Evolutionary conservation across 2,329 filamentous ascomycete species (phyloP).

Genomic region (Fusarium globosum): DNA sequence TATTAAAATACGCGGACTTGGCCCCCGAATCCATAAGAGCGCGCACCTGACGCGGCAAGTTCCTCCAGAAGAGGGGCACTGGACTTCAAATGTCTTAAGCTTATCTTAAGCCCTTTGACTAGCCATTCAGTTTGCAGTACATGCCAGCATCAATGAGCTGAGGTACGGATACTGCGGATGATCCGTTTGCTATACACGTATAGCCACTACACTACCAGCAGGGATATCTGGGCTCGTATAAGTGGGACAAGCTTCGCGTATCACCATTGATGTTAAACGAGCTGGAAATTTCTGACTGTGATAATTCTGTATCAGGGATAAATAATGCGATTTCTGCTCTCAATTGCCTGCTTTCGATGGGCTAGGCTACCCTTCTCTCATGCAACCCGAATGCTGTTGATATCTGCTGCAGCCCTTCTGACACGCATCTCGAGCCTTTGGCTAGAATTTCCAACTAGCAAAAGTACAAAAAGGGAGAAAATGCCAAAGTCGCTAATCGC

Average conservation of each 20-base stretch:
- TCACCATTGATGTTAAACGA: no score
- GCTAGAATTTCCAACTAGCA: no score
- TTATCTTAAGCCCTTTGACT: background rate
- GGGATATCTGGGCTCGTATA: background rate
- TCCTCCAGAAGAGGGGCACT: background rate
- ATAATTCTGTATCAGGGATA: background rate
- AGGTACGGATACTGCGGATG: background rate
- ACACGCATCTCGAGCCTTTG: background rate
- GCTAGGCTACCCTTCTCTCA: fast-evolving
- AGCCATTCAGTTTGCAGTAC: no score
- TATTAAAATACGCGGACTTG: background rate
- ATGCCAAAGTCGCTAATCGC: background rate
- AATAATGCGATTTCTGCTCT: background rate
- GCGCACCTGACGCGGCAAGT: background rate
- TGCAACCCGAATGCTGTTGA: no score
- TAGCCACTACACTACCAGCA: background rate
- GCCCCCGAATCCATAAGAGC: background rate
- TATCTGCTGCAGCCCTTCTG: background rate
- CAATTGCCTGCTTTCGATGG: fast-evolving
- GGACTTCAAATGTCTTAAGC: background rate
- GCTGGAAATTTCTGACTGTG: background rate
- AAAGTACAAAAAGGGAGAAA: background rate
- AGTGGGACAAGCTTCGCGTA: background rate
- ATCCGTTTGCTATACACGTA: background rate
- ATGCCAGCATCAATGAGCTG: fast-evolving